These are phyloP conservation scores for Ustilago trichophora DNA, from an alignment of 1,284 basidiomycete genomes.

Conservation along the genomic window DNA sequence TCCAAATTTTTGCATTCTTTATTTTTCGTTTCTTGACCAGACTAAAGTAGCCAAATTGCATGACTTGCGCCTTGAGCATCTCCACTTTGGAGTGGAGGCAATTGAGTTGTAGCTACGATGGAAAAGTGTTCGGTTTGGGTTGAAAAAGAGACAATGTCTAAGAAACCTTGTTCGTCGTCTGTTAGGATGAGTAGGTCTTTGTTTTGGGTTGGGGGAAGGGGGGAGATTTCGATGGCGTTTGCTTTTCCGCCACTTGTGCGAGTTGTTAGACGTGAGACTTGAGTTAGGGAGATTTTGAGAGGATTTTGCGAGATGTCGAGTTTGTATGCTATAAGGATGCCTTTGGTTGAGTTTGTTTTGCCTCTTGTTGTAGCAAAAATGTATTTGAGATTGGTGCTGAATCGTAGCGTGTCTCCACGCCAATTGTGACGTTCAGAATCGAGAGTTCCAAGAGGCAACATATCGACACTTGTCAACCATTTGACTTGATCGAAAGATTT, in stretches of 20 bases:
- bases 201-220: neutral
- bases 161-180: conserved; percentile 36
- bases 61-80: conserved; percentile 58
- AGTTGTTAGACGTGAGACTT: conserved; percentile 32
- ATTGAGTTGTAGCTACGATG: conserved; percentile 18
- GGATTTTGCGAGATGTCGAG: too few relatives aligned
- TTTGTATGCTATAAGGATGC: conserved; percentile 47
- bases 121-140: neutral
- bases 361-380: conserved; percentile 60
- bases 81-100: conserved; percentile 20
- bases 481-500: too few relatives aligned
- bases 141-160: conserved; percentile 51
- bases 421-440: conserved; percentile 11
- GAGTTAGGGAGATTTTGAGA: conserved; percentile 2
- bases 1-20: too few relatives aligned
- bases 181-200: conserved; percentile 42
- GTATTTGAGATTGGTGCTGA: conserved; percentile 42
- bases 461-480: too few relatives aligned
- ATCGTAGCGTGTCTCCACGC: conserved; percentile 60
- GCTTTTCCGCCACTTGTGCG: conserved; percentile 61
- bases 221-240: conserved; percentile 59
- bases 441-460: conserved; percentile 24
- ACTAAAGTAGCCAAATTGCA: conserved; percentile 64
- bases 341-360: conserved; percentile 23
- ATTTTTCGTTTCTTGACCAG: too few relatives aligned